Base-by-base conservation (phyloP, 305 asterid species). In the Ilex paraguariensis region DNA sequence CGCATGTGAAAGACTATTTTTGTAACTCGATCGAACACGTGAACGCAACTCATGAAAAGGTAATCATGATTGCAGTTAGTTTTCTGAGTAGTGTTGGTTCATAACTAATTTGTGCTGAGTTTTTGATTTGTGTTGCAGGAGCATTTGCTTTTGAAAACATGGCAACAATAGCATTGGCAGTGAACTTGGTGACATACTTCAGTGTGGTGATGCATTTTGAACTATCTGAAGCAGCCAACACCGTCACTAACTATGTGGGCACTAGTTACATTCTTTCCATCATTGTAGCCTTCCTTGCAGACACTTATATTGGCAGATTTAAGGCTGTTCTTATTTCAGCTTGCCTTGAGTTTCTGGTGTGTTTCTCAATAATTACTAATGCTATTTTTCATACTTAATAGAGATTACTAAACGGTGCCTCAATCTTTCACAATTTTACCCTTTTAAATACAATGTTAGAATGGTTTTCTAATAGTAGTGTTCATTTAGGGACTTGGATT, bases 181-280 rank as follows among this genome's bases (percentile, higher is more conserved):
- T 81, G 21, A 82, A 81, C 42, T 74, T 86, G 42, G 61, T 82
- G 10, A 80, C 81, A 9, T 88, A 86, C 75, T 83, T 88, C 60
- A 76, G 32, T 46, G 74, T 58, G 9, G 78, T 79, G 65, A 82
- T 88, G 92, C 90, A 88, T 63, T 84, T 76, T 63, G 62, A 70
- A 64, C 9, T 86, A 59, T 79, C 95, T 0, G 85, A 82, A 51
- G 81, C 96, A 17, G 92, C 96, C 3, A 88, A 84, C 72, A 77
- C 81, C 8, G 54, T 88, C 64, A 86, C 96, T 0, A 84, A 86
- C 71, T 73, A 28, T 73, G 50, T 79, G 73, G 96, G 90, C 55
- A 72, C 87, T 10, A 72, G 75, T 70, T 84, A 88, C 77, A 72
- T 88, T 33, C 69, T 88, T 13, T 81, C 92, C 72, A 72, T 88